phyloP scores from a whole-genome alignment of 805 yeast genomes.

The Kluyveromyces starmeri region DNA sequence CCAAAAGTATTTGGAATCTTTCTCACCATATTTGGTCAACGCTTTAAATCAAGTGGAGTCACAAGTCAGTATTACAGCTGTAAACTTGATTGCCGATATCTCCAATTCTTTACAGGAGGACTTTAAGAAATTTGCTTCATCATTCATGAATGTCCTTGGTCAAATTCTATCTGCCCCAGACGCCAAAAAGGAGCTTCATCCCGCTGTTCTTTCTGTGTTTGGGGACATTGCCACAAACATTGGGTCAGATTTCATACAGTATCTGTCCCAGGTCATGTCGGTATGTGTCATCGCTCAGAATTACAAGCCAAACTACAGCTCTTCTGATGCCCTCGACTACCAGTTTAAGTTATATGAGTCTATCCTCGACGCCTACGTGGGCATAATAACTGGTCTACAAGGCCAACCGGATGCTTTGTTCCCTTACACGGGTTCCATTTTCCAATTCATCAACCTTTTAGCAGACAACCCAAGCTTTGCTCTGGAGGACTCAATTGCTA shows the following conservation, averaged over 20 bases:
- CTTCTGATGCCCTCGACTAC: slow-evolving; percentile 72
- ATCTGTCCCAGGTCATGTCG: slow-evolving; percentile 69
- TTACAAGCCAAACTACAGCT: slow-evolving; percentile 53
- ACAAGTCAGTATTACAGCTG: slow-evolving; percentile 79
- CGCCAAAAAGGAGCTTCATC: slow-evolving; percentile 74
- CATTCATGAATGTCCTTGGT: slow-evolving; percentile 78
- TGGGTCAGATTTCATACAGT: slow-evolving; percentile 68
- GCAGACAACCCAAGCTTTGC: slow-evolving; percentile 52
- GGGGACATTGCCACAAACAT: slow-evolving; percentile 93
- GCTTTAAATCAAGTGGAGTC: slow-evolving; percentile 80
- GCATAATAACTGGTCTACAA: slow-evolving; percentile 84
- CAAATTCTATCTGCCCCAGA: slow-evolving; percentile 55
- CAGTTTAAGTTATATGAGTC: slow-evolving; percentile 67
- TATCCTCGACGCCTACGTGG: slow-evolving; percentile 92
- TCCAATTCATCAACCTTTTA: slow-evolving; percentile 55
- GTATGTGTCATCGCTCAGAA: slow-evolving; percentile 62
- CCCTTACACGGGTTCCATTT: slow-evolving; percentile 60
- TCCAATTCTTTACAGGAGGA: slow-evolving; percentile 75
- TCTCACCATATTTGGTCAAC: slow-evolving; percentile 70
- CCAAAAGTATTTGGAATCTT: slow-evolving; percentile 66
- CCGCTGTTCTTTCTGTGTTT: slow-evolving; percentile 82
- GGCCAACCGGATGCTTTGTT: slow-evolving; percentile 55
- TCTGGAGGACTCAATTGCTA: slow-evolving; percentile 58
- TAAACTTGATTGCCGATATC: slow-evolving; percentile 91
- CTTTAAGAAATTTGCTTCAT: slow-evolving; percentile 66